These are phyloP conservation scores for Aspergillus transmontanensis DNA, from an alignment of 2,329 filamentous ascomycete species.

Conservation along the genomic window DNA sequence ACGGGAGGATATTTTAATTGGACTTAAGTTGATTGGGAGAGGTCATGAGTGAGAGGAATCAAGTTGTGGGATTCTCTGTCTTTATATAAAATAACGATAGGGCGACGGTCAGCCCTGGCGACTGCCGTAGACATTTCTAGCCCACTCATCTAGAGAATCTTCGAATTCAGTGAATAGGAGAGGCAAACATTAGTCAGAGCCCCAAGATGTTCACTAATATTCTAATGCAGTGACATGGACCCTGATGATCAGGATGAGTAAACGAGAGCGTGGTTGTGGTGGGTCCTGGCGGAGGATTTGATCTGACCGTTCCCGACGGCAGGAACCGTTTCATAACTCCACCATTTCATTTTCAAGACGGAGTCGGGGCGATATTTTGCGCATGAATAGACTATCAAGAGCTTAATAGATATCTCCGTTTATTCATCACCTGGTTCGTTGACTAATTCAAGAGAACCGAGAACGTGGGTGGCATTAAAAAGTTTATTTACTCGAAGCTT, in stretches of 20 bases:
- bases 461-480: neutral
- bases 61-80: neutral
- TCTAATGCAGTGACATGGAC: neutral
- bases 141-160: neutral
- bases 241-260: neutral
- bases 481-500: neutral
- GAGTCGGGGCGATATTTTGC: neutral
- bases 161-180: neutral
- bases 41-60: neutral
- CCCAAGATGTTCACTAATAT: neutral
- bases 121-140: neutral
- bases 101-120: neutral
- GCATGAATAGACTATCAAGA: neutral
- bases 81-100: neutral
- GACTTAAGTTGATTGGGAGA: neutral
- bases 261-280: neutral
- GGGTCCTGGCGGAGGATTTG: conserved; percentile 1
- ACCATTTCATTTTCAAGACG: neutral
- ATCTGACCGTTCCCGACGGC: neutral
- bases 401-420: neutral
- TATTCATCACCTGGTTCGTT: neutral
- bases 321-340: neutral
- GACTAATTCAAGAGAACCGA: neutral
- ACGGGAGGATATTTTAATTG: neutral
- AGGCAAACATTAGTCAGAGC: neutral